Evolutionary conservation across 495 filamentous ascomycete genomes (phyloP), one percentile per base, ranked within the genome.

Genomic region (Penicillium simplicissimum): DNA sequence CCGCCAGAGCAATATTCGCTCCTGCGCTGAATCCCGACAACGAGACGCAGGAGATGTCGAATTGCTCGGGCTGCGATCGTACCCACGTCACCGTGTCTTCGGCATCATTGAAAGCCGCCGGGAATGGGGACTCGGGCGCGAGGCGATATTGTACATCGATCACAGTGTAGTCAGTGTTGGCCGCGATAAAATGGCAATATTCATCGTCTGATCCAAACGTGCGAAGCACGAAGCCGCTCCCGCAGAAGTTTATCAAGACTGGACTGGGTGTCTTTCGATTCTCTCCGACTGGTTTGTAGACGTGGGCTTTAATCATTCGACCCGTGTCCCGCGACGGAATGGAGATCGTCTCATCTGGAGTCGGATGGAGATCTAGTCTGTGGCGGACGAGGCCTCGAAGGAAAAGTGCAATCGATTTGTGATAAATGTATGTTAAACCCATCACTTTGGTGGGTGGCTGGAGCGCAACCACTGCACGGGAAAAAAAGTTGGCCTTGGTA

Each of bases 71-170:
- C 28, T 69, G 68, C 19, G 70, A 63, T 23, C 66, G 67, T 0
- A 77, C 71, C 70, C 74, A 75, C n/a, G 58, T 68, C 31, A 79
- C 71, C n/a, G 60, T 62, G 56, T 80, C 75, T 54, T 80, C 76
- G 53, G 83, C 89, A 63, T 96, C 91, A 28, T 96, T 75, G 17
- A 94, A 73, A 13, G 89, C 87, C 3, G 88, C 81, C 13, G 90
- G 90, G 71, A 94, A 94, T 1, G 88, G 82, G 58, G 87, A 63
- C 70, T 94, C 89, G 2, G 92, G 92, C 1, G 90, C 85, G 5
- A 96, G 83, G 10, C 91, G 83, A 74, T 96, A 96, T 28, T 89
- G 83, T 1, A 92, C 84, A 60, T 81, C 79, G 28, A 80, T 65
- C 9, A 80, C 76, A 8, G 72, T 74, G 60, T 80, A 77, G 8